Conservation (phyloP, 352 stramenopile genomes). For the Pythium dissotocum region DNA sequence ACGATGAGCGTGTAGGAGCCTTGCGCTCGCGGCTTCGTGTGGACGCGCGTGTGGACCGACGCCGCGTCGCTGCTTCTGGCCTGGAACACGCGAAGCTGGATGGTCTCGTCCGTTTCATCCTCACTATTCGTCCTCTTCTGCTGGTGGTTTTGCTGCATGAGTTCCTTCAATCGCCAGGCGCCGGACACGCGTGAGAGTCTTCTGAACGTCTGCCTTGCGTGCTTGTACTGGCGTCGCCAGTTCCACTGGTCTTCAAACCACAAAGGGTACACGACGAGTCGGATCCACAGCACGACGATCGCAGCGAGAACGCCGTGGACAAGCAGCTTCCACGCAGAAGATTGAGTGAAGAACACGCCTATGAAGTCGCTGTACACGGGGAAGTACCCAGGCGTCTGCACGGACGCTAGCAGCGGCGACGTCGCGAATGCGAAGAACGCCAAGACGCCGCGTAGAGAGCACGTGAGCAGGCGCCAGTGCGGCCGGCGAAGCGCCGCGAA, state of each 20-base stretch:
- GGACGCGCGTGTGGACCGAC: constrained; percentile 21
- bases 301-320: constrained; percentile 33
- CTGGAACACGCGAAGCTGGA: constrained; percentile 30
- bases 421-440: constrained; percentile 42
- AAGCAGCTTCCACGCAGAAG: constrained; percentile 33
- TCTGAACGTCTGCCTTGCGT: constrained; percentile 31
- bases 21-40: constrained; percentile 30
- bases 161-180: background rate
- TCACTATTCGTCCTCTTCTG: background rate
- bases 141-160: background rate
- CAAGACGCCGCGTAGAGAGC: constrained; percentile 33
- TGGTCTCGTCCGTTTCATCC: constrained; percentile 5
- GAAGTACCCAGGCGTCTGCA: constrained; percentile 34
- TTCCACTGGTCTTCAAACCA: constrained; percentile 50
- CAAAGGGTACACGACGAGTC: constrained; percentile 39
- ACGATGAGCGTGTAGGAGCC: constrained; percentile 61
- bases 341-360: constrained; percentile 21
- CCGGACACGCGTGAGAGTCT: constrained; percentile 19
- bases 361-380: constrained; percentile 42
- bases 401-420: constrained; percentile 43
- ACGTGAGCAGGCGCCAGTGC: constrained; percentile 35
- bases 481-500: constrained; percentile 46
- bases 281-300: constrained; percentile 35
- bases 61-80: constrained; percentile 13
- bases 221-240: constrained; percentile 36